These are phyloP conservation scores for Teratosphaeria viscida DNA, from an alignment of 2,329 filamentous ascomycete genomes.

Conservation along the genomic window DNA sequence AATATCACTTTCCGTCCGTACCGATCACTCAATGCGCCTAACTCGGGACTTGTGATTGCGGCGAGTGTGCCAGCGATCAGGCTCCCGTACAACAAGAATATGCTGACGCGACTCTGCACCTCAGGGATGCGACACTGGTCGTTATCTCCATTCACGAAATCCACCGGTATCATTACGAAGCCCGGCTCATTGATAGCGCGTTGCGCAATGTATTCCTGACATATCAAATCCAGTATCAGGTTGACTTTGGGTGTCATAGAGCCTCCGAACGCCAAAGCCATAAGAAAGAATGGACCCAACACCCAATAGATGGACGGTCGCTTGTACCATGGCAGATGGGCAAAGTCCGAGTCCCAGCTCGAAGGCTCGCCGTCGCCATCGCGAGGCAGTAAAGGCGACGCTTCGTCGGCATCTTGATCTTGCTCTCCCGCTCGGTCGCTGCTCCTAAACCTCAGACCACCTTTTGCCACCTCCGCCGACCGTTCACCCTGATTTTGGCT, in stretches of 20 bases:
- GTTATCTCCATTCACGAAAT: conserved; percentile 55
- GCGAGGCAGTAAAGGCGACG: conserved; percentile 14
- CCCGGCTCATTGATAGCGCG: conserved; percentile 47
- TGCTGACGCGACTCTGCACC: conserved; percentile 65
- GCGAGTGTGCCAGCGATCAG: conserved; percentile 67
- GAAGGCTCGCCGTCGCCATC: conserved; percentile 9
- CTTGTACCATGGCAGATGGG: conserved; percentile 51
- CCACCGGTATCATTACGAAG: conserved; percentile 51
- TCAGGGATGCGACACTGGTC: conserved; percentile 69
- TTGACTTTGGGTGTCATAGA: conserved; percentile 80
- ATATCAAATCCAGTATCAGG: conserved; percentile 73
- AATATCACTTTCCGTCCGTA: conserved; percentile 71
- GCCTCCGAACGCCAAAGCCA: conserved; percentile 77
- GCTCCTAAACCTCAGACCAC: conserved; percentile 9
- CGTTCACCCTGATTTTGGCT: conserved; percentile 4
- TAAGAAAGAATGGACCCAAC: conserved; percentile 66
- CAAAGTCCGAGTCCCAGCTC: conserved; percentile 42
- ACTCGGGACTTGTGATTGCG: conserved; percentile 68
- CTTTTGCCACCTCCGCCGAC: conserved; percentile 14
- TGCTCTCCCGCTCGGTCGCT: not conserved
- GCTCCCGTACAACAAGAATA: conserved; percentile 67
- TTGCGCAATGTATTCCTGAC: conserved; percentile 70
- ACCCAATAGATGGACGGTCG: conserved; percentile 69
- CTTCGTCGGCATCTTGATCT: conserved; percentile 10
- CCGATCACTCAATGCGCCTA: conserved; percentile 78